Evolutionary conservation across 306 rosid species (phyloP), one percentile per base, ranked within the genome.

Genomic region (Glycine tomentella): DNA sequence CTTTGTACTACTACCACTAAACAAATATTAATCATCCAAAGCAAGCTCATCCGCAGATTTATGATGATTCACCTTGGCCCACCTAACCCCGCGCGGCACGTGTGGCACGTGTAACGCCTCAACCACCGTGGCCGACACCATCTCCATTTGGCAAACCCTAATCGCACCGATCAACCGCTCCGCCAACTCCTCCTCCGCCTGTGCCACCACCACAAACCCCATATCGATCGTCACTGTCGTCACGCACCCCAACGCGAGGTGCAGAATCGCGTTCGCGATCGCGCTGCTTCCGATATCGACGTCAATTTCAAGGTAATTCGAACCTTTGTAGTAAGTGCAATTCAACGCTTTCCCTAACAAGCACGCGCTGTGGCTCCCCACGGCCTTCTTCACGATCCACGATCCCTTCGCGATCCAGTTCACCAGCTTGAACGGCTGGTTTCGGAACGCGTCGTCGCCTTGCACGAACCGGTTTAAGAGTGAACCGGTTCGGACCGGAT

Each of bases 331-430:
- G 75, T 91, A 94, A 78, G 78, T 90, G 82, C 98, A 94, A 10
- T 88, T 91, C 69, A 94, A 82, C 7, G 97, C 98, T 55, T 91
- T 94, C 17, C 97, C 98, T 34, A 94, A 61, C 75, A 94, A 76
- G 4, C 98, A 94, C 44, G 98, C 98, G 17, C 94, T 80, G 85
- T 94, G 83, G 61, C 77, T 94, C 56, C 98, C 98, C 34, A 91
- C 97, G 72, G 97, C 84, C 33, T 90, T 92, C 88, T 89, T 93
- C 56, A 94, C 94, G 58, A 94, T 90, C 98, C 98, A 94, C 59
- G 98, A 97, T 2, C 98, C 98, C 20, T 91, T 94, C 61, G 84
- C 97, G 83, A 94, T 94, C 85, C 97, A 89, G 84, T 91, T 94
- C 86, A 94, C 97, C 74, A 94, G 62, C 81, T 94, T 94, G 75